Conservation (phyloP, 495 filamentous ascomycete genomes). For the Polyplosphaeria fusca region DNA sequence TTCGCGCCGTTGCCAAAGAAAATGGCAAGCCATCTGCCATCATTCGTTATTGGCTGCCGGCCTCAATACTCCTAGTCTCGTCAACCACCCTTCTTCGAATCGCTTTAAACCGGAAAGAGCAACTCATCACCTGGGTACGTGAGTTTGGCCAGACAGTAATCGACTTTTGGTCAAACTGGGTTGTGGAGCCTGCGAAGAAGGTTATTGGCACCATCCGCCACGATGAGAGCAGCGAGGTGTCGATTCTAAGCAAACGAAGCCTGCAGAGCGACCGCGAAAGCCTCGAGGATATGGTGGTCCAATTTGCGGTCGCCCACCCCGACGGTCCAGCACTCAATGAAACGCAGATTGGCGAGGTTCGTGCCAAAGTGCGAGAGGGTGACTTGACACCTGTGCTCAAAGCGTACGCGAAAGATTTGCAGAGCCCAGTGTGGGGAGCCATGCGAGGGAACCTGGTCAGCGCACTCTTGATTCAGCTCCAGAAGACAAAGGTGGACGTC, state of each 20-base stretch:
- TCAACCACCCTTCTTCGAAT: slow-evolving; percentile 79
- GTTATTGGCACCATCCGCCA: slow-evolving; percentile 89
- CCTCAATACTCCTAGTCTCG: slow-evolving; percentile 59
- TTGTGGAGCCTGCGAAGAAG: slow-evolving; percentile 76
- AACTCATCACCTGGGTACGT: slow-evolving; percentile 70
- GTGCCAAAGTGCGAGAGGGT: slow-evolving; percentile 76
- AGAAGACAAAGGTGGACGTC: slow-evolving; percentile 98
- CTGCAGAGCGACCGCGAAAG: slow-evolving; percentile 84
- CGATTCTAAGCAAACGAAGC: slow-evolving; percentile 89
- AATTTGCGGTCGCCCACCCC: slow-evolving; percentile 81
- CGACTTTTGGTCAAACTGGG: slow-evolving; percentile 96
- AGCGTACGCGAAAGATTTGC: slow-evolving; percentile 85
- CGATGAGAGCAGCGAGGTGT: slow-evolving; percentile 84
- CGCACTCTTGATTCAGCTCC: slow-evolving; percentile 89
- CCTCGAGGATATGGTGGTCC: slow-evolving; percentile 94
- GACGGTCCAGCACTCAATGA: slow-evolving; percentile 51
- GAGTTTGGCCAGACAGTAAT: slow-evolving; percentile 71
- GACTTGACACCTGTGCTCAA: slow-evolving; percentile 87
- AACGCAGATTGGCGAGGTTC: slow-evolving; percentile 63
- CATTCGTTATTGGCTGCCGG: slow-evolving; percentile 84
- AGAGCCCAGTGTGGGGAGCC: slow-evolving; percentile 72
- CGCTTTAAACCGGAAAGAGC: slow-evolving; percentile 63
- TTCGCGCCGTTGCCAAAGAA: slow-evolving; percentile 48
- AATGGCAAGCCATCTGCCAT: slow-evolving; percentile 74
- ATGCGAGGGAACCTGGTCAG: slow-evolving; percentile 82